Evolutionary conservation across 1,139 yeast genomes (phyloP).

Genomic region (Yamadazyma diddensiae): DNA sequence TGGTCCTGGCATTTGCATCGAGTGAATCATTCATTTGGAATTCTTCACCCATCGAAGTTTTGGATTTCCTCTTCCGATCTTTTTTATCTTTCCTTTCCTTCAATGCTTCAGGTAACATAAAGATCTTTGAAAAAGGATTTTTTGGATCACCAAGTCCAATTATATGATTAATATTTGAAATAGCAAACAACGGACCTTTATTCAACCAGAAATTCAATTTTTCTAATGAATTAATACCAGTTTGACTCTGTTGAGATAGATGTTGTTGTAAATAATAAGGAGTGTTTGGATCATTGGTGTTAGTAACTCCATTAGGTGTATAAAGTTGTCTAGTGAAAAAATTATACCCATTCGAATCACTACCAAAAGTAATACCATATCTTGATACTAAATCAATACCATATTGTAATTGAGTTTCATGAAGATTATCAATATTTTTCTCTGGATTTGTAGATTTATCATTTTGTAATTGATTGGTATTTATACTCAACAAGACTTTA

Average conservation of each 20-base stretch:
- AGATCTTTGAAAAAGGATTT: conserved; percentile 72
- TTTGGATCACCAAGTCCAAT: conserved; percentile 74
- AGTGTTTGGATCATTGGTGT: conserved; percentile 27
- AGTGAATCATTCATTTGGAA: conserved; percentile 15
- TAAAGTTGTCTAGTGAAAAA: conserved; percentile 55
- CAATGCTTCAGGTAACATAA: conserved; percentile 66
- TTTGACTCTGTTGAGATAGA: conserved; percentile 18
- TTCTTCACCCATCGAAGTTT: conserved; percentile 18
- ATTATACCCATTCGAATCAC: conserved; percentile 63
- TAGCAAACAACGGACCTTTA: conserved; percentile 70
- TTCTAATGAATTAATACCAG: conserved; percentile 41
- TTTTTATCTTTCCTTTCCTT: conserved; percentile 71
- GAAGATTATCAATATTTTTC: conserved; percentile 25
- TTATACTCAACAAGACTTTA: conserved; percentile 54
- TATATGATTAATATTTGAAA: conserved; percentile 69
- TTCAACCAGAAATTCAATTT: conserved; percentile 72
- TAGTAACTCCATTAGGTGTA: conserved; percentile 32
- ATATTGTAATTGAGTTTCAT: conserved; percentile 44
- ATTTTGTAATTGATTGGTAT: conserved; percentile 37
- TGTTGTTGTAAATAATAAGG: conserved; percentile 33
- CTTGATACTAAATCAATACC: conserved; percentile 65
- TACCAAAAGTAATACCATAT: conserved; percentile 69
- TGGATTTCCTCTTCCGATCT: conserved; percentile 57
- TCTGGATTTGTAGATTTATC: conserved; percentile 10
- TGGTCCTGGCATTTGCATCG: conserved; percentile 28